A percentile compares a stretch with the other conserved stretches of the same genome.
Evolutionary conservation across 768 basidiomycete species (phyloP).

Genomic region (Pleurotus cornucopiae): DNA sequence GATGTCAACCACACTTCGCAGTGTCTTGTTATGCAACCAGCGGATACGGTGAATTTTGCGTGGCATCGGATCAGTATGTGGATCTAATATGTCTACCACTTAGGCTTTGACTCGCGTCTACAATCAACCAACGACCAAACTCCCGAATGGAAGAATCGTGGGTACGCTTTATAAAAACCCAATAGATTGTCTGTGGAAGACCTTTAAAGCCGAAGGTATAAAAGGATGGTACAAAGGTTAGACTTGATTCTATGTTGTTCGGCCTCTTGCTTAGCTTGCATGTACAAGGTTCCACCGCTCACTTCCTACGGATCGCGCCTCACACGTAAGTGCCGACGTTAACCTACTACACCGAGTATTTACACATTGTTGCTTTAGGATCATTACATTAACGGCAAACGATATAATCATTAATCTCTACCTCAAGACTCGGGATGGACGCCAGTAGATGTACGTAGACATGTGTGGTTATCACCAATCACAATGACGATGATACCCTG

Average conservation of each 20-base stretch:
- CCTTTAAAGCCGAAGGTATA: constrained; percentile 83
- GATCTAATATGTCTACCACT: too few species aligned
- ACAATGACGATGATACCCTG: too few species aligned
- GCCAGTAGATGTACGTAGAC: constrained; percentile 8
- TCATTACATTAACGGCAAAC: constrained; percentile 88
- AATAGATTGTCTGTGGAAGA: constrained; percentile 97
- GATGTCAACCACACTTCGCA: constrained; percentile 24
- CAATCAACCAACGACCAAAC: constrained; percentile 80
- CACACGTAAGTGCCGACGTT: constrained; percentile 59
- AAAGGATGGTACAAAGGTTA: constrained; percentile 96
- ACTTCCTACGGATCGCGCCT: constrained; percentile 88
- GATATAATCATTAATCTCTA: constrained; percentile 72
- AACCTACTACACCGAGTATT: not conserved
- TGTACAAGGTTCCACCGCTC: constrained; percentile 78
- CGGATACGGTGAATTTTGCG: constrained; percentile 59
- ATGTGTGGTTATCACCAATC: too few species aligned
- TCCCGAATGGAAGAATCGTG: constrained; percentile 65
- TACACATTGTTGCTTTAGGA: constrained; percentile 35
- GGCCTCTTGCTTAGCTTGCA: not conserved
- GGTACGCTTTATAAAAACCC: constrained; percentile 88
- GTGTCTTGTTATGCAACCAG: constrained; percentile 93
- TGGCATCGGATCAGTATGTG: not conserved
- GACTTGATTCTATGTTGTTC: not conserved
- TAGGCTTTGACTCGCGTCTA: constrained; percentile 92
- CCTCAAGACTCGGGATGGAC: constrained; percentile 36